Percentiles rank a stretch among this genome's conserved stretches.
Conservation (phyloP, 768 basidiomycete species). For the Boletellus ananiceps region DNA sequence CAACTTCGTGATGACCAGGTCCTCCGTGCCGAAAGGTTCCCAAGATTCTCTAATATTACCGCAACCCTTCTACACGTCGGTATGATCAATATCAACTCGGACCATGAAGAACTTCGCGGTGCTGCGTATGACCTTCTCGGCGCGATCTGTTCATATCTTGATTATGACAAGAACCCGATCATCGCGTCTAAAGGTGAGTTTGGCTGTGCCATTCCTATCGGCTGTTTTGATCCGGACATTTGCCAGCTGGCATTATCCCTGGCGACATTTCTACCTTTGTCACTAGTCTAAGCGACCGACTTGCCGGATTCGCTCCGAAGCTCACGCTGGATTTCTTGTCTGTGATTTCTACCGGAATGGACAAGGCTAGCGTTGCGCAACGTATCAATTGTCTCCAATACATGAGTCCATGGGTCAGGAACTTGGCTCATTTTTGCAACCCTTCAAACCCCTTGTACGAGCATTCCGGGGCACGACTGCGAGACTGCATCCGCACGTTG, state of each 20-base stretch:
- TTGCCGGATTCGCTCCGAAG: constrained; percentile 72
- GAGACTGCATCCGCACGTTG: constrained; percentile 77
- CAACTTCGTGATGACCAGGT: constrained; percentile 53
- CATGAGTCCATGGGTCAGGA: constrained; percentile 85
- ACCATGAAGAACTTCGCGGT: constrained; percentile 71
- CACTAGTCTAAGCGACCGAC: constrained; percentile 60
- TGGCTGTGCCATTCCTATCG: not conserved
- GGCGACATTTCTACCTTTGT: constrained; percentile 62
- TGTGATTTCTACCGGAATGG: constrained; percentile 72
- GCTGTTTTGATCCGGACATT: constrained; percentile 3
- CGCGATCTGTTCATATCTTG: constrained; percentile 71
- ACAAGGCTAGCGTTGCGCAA: constrained; percentile 42
- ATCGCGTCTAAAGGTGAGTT: constrained; percentile 63
- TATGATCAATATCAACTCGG: constrained; percentile 68
- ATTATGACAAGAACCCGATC: constrained; percentile 68
- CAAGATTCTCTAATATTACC: constrained; percentile 78
- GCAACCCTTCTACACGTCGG: constrained; percentile 85
- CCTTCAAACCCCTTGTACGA: constrained; percentile 66
- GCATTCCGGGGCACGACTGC: constrained; percentile 65
- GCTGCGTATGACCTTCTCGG: constrained; percentile 79
- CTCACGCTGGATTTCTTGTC: constrained; percentile 84
- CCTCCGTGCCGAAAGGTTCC: constrained; percentile 57
- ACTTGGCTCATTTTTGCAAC: constrained; percentile 66
- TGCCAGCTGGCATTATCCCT: constrained; percentile 63
- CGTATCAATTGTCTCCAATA: constrained; percentile 76